Conservation (phyloP, 441 rosid genomes). For the Eugenia klotzschiana region DNA sequence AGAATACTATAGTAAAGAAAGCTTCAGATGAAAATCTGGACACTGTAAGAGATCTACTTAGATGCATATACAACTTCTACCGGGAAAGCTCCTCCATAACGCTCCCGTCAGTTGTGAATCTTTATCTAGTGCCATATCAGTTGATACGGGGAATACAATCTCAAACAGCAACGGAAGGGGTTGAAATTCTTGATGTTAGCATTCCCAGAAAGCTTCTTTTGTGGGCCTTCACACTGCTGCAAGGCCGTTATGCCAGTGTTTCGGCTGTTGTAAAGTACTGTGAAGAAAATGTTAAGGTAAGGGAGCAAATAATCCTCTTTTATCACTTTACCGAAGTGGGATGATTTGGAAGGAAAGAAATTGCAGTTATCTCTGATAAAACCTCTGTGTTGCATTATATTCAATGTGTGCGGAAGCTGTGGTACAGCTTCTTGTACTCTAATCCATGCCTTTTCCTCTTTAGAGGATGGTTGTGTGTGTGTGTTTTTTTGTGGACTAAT, state of each 20-base stretch:
- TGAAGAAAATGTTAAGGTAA: conserved; percentile 86
- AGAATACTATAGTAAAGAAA: conserved; percentile 45
- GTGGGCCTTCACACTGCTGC: conserved; percentile 80
- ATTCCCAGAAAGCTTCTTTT: conserved; percentile 81
- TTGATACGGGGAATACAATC: conserved; percentile 25
- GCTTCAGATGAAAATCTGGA: conserved; percentile 55
- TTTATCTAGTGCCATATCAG: conserved; percentile 45
- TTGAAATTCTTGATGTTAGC: conserved; percentile 78
- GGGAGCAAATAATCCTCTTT: background rate
- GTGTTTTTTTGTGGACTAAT: background rate
- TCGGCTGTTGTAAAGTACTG: conserved; percentile 67
- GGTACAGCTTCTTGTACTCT: background rate
- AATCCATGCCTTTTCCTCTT: background rate
- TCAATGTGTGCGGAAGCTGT: background rate
- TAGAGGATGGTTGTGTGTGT: background rate
- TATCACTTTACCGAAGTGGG: background rate
- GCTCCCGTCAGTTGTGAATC: conserved; percentile 55
- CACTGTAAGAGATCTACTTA: conserved; percentile 59
- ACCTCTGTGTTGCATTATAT: background rate
- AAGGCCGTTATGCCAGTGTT: conserved; percentile 68
- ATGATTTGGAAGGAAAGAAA: background rate
- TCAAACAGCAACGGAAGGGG: conserved; percentile 46
- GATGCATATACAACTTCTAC: conserved; percentile 67
- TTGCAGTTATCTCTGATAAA: background rate
- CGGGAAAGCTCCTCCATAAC: conserved; percentile 66